Conservation (phyloP, 495 filamentous ascomycete genomes). For the Hypoxylon lienhwacheense region DNA sequence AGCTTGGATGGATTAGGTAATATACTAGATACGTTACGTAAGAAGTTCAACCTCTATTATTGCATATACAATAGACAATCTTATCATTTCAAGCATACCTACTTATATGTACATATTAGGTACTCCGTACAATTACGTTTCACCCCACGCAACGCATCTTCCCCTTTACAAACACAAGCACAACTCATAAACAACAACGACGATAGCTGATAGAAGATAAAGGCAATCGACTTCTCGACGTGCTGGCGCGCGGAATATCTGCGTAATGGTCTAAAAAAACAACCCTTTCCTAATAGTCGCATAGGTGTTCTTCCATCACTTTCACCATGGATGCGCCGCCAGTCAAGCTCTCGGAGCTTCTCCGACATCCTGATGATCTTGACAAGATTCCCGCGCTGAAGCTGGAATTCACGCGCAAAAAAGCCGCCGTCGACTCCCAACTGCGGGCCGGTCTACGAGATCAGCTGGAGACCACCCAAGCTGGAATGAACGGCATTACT, state of each 20-base stretch:
- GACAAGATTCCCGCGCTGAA: conserved; percentile 92
- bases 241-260: background rate
- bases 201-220: background rate
- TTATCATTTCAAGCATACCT: too few relatives aligned
- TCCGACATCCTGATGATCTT: conserved; percentile 78
- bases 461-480: conserved; percentile 88
- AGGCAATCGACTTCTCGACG: background rate
- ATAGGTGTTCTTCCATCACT: conserved; percentile 26
- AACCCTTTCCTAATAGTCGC: conserved; percentile 27
- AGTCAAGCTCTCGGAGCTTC: conserved; percentile 73
- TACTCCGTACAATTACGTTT: background rate
- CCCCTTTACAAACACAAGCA: background rate
- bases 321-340: conserved; percentile 57
- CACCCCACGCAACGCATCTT: background rate
- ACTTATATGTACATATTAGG: too few relatives aligned
- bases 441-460: conserved; percentile 83
- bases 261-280: conserved; percentile 37
- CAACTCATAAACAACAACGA: background rate
- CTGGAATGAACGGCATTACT: conserved; percentile 80
- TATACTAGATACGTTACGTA: too few relatives aligned
- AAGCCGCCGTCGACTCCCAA: conserved; percentile 83
- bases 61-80: too few relatives aligned
- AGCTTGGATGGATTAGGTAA: too few relatives aligned
- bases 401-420: conserved; percentile 93
- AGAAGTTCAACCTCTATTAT: too few relatives aligned